Base-by-base conservation (phyloP, 73 alveolate genomes). In the Tetrahymena borealis region DNA sequence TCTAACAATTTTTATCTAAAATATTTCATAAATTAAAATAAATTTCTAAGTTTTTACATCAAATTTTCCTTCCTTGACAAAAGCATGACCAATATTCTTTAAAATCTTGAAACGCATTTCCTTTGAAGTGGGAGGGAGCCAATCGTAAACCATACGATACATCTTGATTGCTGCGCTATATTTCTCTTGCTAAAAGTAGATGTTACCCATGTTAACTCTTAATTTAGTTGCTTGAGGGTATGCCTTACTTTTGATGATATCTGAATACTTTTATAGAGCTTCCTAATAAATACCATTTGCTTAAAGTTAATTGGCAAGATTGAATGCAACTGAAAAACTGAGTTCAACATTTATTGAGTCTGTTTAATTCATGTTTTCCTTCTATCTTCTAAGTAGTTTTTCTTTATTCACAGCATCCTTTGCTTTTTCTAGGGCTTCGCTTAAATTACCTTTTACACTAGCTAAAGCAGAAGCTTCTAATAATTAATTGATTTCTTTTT, bases 111-210 rank as follows among this genome's bases (percentile, higher is more conserved):
- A 97, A 94, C 99, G 96, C 98, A 99, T 98, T 94, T 98, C 99
- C 94, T 99, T 97, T 78, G 97, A 98, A 39, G 97, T 98, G 90
- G 98, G 98, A 20, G 99, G 99, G 32, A 98, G 99, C 92, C 97
- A 98, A 97, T 99, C 99, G 32, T 98, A 98, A 2, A 99, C 99
- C 99, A 99, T 99, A 91, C 98, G 95, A 98, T 98, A 99, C 99
- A 98, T 96, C 91, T 98, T 99, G 41, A 99, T 99, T 28, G 99
- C 99, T 32, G 98, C 97, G 39, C 99, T 96, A 95, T 96, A 99
- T 96, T 99, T 99, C 78, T 97, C 98, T 95, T 99, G 99, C 78
- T 93, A 90, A 85, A 93, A 93, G 91, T 79, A 93, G 32, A 93
- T 93, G 40, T 93, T 85, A n/a, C 95, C 95, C 91, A 92, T 92